Evolutionary conservation across 2,329 filamentous ascomycete species (phyloP).

Genomic region (Beauveria pseudobassiana): DNA sequence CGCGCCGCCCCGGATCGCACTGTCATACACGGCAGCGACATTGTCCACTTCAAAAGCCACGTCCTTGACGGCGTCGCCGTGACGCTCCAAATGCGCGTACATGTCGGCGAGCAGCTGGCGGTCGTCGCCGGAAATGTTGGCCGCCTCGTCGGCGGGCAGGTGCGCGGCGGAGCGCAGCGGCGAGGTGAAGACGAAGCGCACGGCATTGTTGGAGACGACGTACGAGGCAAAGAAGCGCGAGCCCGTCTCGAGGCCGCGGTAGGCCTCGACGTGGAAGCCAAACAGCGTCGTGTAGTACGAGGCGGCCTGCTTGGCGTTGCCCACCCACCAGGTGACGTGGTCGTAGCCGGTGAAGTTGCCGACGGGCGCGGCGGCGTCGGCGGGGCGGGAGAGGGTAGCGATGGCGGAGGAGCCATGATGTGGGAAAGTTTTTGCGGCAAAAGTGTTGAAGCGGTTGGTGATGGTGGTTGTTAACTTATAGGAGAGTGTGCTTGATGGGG

Average conservation of each 20-base stretch:
- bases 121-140: constrained; percentile 51
- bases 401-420: constrained; percentile 53
- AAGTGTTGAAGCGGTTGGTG: neutral
- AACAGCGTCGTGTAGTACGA: constrained; percentile 82
- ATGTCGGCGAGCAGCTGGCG: constrained; percentile 62
- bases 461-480: neutral
- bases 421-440: neutral
- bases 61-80: constrained; percentile 92
- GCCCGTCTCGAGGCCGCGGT: constrained; percentile 82
- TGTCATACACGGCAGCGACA: constrained; percentile 69
- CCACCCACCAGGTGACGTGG: constrained; percentile 92
- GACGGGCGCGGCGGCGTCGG: constrained; percentile 44
- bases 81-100: constrained; percentile 72
- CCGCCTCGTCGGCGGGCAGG: constrained; percentile 49
- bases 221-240: constrained; percentile 75
- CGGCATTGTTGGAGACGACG: constrained; percentile 68
- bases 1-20: constrained; percentile 61
- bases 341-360: constrained; percentile 75
- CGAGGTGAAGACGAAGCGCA: constrained; percentile 79
- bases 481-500: neutral
- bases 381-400: constrained; percentile 38
- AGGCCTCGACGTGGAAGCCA: constrained; percentile 77
- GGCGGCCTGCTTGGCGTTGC: constrained; percentile 92
- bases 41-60: constrained; percentile 93
- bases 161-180: constrained; percentile 58